phyloP scores from a whole-genome alignment of 345 rosid genomes.

The Moricandia moricandioides region DNA sequence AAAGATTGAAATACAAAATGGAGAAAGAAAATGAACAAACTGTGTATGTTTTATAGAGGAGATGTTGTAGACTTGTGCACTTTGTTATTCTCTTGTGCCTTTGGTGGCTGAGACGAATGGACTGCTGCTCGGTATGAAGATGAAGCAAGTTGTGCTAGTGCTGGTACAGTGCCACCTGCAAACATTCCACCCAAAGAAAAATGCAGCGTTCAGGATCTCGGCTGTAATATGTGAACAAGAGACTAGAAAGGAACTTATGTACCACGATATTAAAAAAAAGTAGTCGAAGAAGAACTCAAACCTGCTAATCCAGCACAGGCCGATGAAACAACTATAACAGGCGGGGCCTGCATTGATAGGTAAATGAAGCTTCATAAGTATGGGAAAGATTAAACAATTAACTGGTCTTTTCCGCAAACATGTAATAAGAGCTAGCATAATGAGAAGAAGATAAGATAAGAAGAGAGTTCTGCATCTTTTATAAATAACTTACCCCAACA shows the following conservation, averaged over 20 bases:
- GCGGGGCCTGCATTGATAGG: constrained; percentile 72
- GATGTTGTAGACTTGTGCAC: constrained; percentile 57
- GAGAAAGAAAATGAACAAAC: neutral
- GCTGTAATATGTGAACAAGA: neutral
- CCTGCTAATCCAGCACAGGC: constrained; percentile 93
- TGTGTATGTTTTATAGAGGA: constrained; percentile 42
- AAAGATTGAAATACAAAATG: constrained; percentile 14
- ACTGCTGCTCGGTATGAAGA: constrained; percentile 74
- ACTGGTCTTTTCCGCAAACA: neutral
- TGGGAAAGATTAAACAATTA: neutral
- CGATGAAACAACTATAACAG: constrained; percentile 87
- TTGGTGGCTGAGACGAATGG: constrained; percentile 46
- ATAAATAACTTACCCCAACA: constrained; percentile 65
- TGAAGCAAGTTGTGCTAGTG: constrained; percentile 77
- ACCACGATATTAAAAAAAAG: neutral
- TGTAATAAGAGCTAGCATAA: neutral
- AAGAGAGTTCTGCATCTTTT: neutral
- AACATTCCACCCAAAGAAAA: constrained; percentile 3
- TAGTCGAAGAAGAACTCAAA: constrained; percentile 22
- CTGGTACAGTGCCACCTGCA: constrained; percentile 84
- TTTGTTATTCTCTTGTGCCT: constrained; percentile 49
- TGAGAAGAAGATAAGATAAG: neutral
- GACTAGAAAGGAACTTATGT: neutral
- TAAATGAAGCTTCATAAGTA: neutral
- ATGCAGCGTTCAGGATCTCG: neutral